These are phyloP conservation scores for Kingdonia uniflora DNA, from an alignment of 164 flowering plant genomes.

Conservation along the genomic window DNA sequence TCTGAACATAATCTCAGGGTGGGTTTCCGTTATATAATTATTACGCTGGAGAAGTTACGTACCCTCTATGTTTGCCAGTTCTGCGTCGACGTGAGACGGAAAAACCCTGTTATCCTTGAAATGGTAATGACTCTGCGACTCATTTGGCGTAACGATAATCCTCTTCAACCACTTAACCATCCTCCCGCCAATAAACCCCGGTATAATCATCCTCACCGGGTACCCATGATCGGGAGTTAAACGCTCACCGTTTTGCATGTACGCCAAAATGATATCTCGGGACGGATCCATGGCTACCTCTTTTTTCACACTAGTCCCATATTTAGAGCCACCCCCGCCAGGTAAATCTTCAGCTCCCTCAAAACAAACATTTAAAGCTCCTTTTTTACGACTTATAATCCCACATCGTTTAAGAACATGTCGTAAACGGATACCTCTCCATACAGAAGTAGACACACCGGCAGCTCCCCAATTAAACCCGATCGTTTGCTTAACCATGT, in stretches of 20 bases:
- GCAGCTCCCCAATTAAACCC: constrained; percentile 98
- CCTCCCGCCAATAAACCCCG: constrained; percentile 92
- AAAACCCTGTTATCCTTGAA: constrained; percentile 75
- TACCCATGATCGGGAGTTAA: constrained; percentile 85
- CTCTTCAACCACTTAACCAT: constrained; percentile 95
- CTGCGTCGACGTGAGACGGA: constrained; percentile 88
- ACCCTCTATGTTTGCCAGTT: constrained; percentile 90
- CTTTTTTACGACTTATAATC: constrained; percentile 31
- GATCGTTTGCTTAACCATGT: constrained; percentile 73
- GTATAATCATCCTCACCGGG: constrained; percentile 81
- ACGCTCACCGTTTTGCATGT: constrained; percentile 87
- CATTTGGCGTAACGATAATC: constrained; percentile 57
- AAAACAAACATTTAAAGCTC: constrained; percentile 78
- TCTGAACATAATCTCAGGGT: no score
- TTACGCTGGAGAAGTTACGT: background rate
- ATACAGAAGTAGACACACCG: constrained; percentile 75
- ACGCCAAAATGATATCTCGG: constrained; percentile 73
- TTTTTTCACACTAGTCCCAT: constrained; percentile 60
- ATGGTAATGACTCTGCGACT: constrained; percentile 72
- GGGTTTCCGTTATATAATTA: no score
- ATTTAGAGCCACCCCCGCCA: constrained; percentile 95
- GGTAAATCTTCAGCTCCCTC: constrained; percentile 95
- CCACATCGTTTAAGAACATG: constrained; percentile 68
- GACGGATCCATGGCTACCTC: constrained; percentile 81
- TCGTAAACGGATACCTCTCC: constrained; percentile 69